A percentile compares a stretch with the other conserved stretches of the same genome.
Conservation (phyloP, 345 rosid genomes). For the Bruguiera gymnorhiza region DNA sequence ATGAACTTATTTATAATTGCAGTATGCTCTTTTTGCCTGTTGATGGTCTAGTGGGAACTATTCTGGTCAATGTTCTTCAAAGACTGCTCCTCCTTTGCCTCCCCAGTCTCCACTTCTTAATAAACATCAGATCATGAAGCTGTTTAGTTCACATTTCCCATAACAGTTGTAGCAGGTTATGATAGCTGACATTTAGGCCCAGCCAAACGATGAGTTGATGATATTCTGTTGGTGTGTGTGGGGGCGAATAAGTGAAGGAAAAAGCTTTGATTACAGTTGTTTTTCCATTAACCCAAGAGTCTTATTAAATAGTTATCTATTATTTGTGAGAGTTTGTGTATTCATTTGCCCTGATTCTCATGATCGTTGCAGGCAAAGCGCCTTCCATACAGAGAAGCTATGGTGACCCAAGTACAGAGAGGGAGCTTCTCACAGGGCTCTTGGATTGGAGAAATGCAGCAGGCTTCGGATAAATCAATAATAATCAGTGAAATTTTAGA, state of each 20-base stretch:
- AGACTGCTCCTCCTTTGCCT: neutral
- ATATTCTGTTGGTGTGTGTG: no score
- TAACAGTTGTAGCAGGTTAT: no score
- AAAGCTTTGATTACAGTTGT: no score
- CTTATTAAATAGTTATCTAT: no score
- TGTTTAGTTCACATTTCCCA: no score
- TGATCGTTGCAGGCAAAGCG: slow-evolving; percentile 55
- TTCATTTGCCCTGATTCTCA: neutral
- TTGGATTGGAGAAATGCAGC: slow-evolving; percentile 82
- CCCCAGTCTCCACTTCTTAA: neutral
- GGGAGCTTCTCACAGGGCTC: slow-evolving; percentile 57
- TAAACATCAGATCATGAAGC: no score
- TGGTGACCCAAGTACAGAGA: slow-evolving; percentile 30
- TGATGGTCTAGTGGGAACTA: neutral
- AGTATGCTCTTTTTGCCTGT: neutral
- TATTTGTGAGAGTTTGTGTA: no score
- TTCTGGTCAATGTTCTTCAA: neutral
- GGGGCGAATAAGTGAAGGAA: no score
- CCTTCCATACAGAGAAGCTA: slow-evolving; percentile 54
- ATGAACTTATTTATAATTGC: neutral
- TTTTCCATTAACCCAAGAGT: no score
- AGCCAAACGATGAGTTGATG: no score
- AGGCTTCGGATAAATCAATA: slow-evolving; percentile 66
- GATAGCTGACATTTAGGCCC: no score
- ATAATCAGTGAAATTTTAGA: slow-evolving; percentile 73